Conservation (phyloP, 139 green algal species). For the Bryopsis sp. region DNA sequence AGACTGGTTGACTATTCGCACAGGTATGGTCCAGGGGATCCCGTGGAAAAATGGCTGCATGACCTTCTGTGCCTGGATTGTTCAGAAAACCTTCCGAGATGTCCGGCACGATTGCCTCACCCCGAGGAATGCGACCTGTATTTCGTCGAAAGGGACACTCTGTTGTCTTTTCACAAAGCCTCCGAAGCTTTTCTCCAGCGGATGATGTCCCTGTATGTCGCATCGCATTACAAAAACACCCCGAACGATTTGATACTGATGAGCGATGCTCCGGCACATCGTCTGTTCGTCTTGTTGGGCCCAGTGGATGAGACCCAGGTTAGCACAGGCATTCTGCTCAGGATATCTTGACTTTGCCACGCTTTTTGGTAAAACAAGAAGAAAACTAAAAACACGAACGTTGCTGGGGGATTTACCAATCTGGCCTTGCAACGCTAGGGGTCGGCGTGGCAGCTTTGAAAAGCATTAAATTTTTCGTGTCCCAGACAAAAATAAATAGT, state of each 20-base stretch:
- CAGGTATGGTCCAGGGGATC: constrained; percentile 82
- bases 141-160: constrained; percentile 91
- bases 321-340: too few relatives aligned
- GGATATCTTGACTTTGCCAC: not conserved
- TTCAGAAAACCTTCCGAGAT: constrained; percentile 58
- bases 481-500: too few relatives aligned
- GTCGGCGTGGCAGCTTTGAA: too few relatives aligned
- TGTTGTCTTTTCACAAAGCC: constrained; percentile 92
- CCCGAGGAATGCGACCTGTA: constrained; percentile 91
- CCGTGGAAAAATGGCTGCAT: constrained; percentile 89
- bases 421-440: too few relatives aligned
- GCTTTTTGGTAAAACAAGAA: not conserved
- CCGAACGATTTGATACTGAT: constrained; percentile 96
- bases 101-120: constrained; percentile 72
- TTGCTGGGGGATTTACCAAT: too few relatives aligned
- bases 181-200: constrained; percentile 49
- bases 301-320: constrained; percentile 74
- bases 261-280: constrained; percentile 92
- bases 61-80: constrained; percentile 90
- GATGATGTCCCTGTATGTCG: constrained; percentile 88
- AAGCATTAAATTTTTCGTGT: too few relatives aligned
- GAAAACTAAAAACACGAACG: too few relatives aligned
- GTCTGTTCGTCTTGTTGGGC: constrained; percentile 89
- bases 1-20: too few relatives aligned
- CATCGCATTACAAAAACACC: constrained; percentile 96